Percentiles rank a stretch among this genome's conserved stretches.
Evolutionary conservation across 176 grass and related monocot species (phyloP).

Genomic region (Hordeum marinum): DNA sequence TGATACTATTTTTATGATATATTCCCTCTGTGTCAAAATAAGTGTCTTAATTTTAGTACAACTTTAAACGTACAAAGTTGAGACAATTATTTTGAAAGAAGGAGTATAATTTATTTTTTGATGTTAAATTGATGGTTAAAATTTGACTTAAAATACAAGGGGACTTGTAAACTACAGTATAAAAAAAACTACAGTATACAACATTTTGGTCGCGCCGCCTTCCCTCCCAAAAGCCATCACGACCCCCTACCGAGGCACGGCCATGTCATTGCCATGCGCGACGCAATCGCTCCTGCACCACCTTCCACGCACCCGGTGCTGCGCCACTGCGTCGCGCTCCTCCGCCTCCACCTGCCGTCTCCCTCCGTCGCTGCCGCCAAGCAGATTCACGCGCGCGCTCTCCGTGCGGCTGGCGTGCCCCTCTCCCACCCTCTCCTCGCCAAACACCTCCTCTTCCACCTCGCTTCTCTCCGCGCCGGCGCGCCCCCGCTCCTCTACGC

Average conservation of each 20-base stretch:
- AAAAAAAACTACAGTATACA: too few relatives aligned
- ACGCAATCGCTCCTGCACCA: constrained; percentile 4
- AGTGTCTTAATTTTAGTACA: too few relatives aligned
- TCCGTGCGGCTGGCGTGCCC: constrained; percentile 42
- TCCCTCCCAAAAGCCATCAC: neutral
- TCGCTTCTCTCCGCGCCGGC: constrained; percentile 43
- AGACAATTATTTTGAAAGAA: too few relatives aligned
- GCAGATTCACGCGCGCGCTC: constrained; percentile 72
- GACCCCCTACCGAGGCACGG: neutral
- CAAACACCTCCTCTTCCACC: constrained; percentile 78
- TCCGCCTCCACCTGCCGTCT: constrained; percentile 52
- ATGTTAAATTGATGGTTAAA: too few relatives aligned
- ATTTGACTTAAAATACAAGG: too few relatives aligned
- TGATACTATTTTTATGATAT: too few relatives aligned
- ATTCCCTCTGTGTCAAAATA: too few relatives aligned
- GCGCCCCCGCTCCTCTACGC: constrained; percentile 45
- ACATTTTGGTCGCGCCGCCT: neutral
- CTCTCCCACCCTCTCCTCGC: constrained; percentile 55
- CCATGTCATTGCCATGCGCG: constrained; percentile 22
- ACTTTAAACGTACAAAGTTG: too few relatives aligned
- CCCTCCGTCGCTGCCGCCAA: constrained; percentile 42
- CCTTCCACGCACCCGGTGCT: constrained; percentile 36
- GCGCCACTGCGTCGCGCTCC: constrained; percentile 63
- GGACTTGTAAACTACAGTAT: too few relatives aligned
- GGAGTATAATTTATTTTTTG: too few relatives aligned